phyloP scores from a whole-genome alignment of 495 filamentous ascomycete species.

The Aspergillus nanangensis region DNA sequence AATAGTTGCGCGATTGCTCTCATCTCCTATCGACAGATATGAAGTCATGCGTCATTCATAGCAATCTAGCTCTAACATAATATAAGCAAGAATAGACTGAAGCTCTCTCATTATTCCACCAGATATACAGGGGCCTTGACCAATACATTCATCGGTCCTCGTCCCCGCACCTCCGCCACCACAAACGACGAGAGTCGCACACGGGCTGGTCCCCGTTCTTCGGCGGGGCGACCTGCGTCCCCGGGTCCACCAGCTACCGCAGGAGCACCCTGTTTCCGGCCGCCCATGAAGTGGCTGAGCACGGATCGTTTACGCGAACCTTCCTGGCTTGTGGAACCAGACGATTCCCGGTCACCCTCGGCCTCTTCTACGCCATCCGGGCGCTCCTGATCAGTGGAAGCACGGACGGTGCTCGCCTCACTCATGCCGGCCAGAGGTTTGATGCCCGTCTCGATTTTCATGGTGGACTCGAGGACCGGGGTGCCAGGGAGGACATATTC shows the following conservation, averaged over 20 bases:
- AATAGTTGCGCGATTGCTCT: too few relatives aligned
- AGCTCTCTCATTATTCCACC: conserved; percentile 45
- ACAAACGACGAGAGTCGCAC: conserved; percentile 85
- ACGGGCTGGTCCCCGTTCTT: conserved; percentile 12
- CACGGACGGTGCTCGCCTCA: conserved; percentile 26
- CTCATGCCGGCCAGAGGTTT: conserved; percentile 58
- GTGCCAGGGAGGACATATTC: conserved; percentile 76
- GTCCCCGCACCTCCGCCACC: conserved; percentile 71
- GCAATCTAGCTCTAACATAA: too few relatives aligned
- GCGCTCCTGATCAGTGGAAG: conserved; percentile 38
- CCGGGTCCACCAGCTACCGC: conserved; percentile 1
- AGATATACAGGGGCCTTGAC: conserved; percentile 89
- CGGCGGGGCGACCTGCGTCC: conserved; percentile 6
- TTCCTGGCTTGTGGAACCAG: conserved; percentile 3
- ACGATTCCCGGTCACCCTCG: conserved; percentile 8
- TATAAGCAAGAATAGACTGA: too few relatives aligned
- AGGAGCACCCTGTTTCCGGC: conserved; percentile 13
- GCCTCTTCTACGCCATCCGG: conserved; percentile 25
- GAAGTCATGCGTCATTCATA: too few relatives aligned
- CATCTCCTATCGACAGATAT: too few relatives aligned
- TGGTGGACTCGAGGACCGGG: conserved; percentile 59
- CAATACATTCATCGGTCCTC: conserved; percentile 63
- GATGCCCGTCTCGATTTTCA: conserved; percentile 80
- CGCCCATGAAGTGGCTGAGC: conserved; percentile 47
- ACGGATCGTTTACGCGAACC: conserved; percentile 30